Conservation (phyloP, 106 monocot genomes). For the Acorus gramineus region DNA sequence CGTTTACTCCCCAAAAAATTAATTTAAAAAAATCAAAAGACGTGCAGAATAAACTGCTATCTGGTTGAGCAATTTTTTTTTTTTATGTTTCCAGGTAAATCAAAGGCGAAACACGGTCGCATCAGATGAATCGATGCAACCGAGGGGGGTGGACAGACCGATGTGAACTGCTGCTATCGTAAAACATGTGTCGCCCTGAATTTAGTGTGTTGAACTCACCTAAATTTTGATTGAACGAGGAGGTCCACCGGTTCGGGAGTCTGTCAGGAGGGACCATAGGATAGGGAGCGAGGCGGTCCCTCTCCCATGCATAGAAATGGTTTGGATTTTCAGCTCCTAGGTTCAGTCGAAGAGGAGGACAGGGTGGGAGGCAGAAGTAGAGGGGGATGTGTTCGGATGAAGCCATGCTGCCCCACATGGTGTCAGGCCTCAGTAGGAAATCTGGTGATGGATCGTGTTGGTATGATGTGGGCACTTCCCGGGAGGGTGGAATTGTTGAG, state of each 20-base stretch:
- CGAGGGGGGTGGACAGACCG: constrained; percentile 1
- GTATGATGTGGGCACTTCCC: constrained; percentile 13
- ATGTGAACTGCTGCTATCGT: constrained; percentile 16
- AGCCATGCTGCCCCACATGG: constrained; percentile 5
- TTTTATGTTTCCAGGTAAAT: too few species aligned
- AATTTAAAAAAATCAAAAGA: too few species aligned
- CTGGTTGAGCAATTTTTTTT: too few species aligned
- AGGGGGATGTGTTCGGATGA: constrained; percentile 14
- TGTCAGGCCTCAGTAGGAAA: constrained; percentile 10
- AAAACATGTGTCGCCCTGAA: constrained; percentile 4
- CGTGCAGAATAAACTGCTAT: too few species aligned
- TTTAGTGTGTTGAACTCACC: too few species aligned
- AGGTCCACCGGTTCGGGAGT: constrained; percentile 22
- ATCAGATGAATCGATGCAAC: constrained; percentile 17
- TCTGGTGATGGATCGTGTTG: constrained; percentile 8
- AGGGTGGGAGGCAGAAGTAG: constrained; percentile 19
- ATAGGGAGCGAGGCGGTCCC: constrained; percentile 35
- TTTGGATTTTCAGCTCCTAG: constrained; percentile 19
- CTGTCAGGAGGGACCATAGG: constrained; percentile 24
- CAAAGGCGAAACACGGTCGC: too few species aligned
- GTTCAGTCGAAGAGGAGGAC: not conserved
- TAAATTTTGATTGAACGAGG: not conserved
- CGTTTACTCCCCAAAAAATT: too few species aligned
- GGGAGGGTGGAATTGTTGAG: constrained; percentile 22
- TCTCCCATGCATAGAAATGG: constrained; percentile 39